Evolutionary conservation across 2,329 filamentous ascomycete genomes (phyloP), one percentile per base, ranked within the genome.

Genomic region (Dactylellina sp.): DNA sequence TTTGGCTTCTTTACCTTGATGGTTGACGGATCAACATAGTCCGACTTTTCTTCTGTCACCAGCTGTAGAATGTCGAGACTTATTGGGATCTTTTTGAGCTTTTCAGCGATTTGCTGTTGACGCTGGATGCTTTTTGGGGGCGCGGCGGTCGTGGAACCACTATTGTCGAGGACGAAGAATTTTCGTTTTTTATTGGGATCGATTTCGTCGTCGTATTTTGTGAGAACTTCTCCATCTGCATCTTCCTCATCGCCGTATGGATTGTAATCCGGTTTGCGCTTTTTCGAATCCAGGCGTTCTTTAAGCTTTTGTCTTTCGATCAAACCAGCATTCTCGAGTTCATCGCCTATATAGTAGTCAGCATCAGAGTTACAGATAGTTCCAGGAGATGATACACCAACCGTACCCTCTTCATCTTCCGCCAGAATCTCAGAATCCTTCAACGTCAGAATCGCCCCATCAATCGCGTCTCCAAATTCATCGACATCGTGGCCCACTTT

Each of bases 191-290:
- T 95, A 82, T 96, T 97, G 63, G 93, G 93, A 37, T 90, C 87
- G 60, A 97, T 96, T 79, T 97, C 94, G 76, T 98, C 95, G 78
- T 98, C 95, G 79, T 99, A 99, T 78, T 99, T 94, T 12, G 91
- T 88, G 44, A 99, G 83, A 22, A 99, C 88, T 4, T 86, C 84
- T 11, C 86, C 89, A 22, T 86, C 86, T 5, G 7, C 55, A 25
- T 88, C 86, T 47, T 90, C 84, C 49, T 84, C 89, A 35, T 89
- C 84, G 66, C 89, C 88, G 75, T 92, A 89, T 0, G 94, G 93
- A 78, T 99, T 92, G 81, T 99, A 99, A 0, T 89, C 89, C 0
- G 90, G 89, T 79, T 90, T 91, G 81, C 93, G 92, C 85, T 96
- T 97, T 84, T 98, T 97, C 42, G 93, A 82, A 44, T 95, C 89